Evolutionary conservation across 345 rosid species (phyloP), one percentile per base, ranked within the genome.

Genomic region (Corymbia maculata): DNA sequence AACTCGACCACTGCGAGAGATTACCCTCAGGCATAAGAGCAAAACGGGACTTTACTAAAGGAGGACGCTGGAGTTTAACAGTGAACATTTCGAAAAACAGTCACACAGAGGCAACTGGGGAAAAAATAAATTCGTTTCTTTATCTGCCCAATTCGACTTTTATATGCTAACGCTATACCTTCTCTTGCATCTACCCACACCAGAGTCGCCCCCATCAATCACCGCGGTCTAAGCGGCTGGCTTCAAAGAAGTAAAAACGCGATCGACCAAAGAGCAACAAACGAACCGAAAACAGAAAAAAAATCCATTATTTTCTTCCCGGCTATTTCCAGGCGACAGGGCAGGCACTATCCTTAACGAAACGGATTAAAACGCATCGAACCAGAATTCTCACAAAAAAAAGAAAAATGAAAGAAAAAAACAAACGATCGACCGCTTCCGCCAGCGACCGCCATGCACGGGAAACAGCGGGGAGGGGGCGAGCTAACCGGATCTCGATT

Each of bases 401-500:
- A 36, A 36, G 42, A 8, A 50, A 50, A 50, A 9, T 3, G 2
- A 50, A 50, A 50, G 6, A 26, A 61, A 28, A 13, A 6, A 14
- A 32, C 1, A 17, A 6, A 75, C 26, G 84, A 75, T 75, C 49
- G 49, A 21, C 49, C 8, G 26, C 24, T 75, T 75, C 82, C 82
- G 9, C 22, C 82, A 42, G 82, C 82, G 82, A 45, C 42, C 49
- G 49, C 49, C 84, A 42, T 6, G 84, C 84, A 42, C 49, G 42
- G 87, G 82, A 50, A 75, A 86, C 52, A 51, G 10, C 51, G 49
- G n/a, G 57, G 15, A 44, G 51, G 57, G 86, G 85, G 85, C 11
- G 10, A 51, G 89, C 95, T 93, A 51, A 98, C 99, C 99, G 88
- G 99, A 93, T 97, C 98, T 96, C 87, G 98, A 95, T 88, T 94